Evolutionary conservation across 1,139 yeast genomes (phyloP), one percentile per base, ranked within the genome.

Genomic region (Geotrichum candidum): DNA sequence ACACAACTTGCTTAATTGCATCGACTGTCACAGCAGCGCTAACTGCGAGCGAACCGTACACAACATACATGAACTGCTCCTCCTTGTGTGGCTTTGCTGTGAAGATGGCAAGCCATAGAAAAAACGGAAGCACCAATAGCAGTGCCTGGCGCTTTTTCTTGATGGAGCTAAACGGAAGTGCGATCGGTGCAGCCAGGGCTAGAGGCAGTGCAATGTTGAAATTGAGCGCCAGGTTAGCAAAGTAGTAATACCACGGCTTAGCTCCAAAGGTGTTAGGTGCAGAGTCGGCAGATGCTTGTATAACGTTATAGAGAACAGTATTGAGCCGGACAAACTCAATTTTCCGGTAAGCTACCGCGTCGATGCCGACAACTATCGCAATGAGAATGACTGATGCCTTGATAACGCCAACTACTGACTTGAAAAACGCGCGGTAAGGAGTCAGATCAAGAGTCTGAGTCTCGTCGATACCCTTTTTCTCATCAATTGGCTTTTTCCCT

Each of bases 201-300:
- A 88, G 72, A 0, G 82, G 68, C 1, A 82, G 77, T 56, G 82
- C 74, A 57, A 84, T 66, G 69, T 88, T 87, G 78, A 90, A 91
- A 72, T 92, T 92, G 62, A 94, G 78, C 3, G 84, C 64, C 60
- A 94, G 76, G 69, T 92, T 92, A 64, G 82, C 71, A 11, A 85
- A 68, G 70, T 92, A 94, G 72, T 90, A 94, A 57, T 78, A 73
- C 76, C 87, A 80, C n/a, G 96, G 92, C 73, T 92, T 98, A 3
- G 83, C 82, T 18, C 98, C 98, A 74, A 91, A 92, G 45, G 92
- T 90, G 65, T 90, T 88, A 0, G 98, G 98, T 0, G 98, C 98
- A 0, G 84, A 70, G 22, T 68, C 71, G 13, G 86, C 89, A 68
- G 80, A 82, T 0, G 90, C 85, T 54, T 87, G 82, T 58, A 91